Percentiles rank a stretch among this genome's conserved stretches.
phyloP scores from a whole-genome alignment of 164 flowering plant species.

The Protea cynaroides region DNA sequence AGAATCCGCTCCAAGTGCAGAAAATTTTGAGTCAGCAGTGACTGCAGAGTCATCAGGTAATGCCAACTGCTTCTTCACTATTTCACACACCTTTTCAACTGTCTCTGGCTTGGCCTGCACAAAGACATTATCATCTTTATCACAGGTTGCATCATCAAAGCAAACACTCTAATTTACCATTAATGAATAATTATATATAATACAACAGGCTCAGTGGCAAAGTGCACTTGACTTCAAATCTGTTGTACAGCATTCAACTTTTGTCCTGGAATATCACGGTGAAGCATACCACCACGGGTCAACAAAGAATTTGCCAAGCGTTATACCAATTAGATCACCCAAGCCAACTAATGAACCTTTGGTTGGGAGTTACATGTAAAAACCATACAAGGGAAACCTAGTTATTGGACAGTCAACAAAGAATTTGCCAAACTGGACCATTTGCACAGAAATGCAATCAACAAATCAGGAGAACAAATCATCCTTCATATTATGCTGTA shows the following conservation, averaged over 20 bases:
- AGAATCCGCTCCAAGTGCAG: constrained; percentile 52
- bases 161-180: not conserved
- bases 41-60: constrained; percentile 27
- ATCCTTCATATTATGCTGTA: not conserved
- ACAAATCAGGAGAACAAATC: not conserved
- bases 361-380: not conserved
- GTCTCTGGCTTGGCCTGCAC: constrained; percentile 48
- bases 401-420: too few relatives aligned
- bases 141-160: not conserved
- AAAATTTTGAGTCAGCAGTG: constrained; percentile 33
- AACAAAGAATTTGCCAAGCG: not conserved
- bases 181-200: too few relatives aligned
- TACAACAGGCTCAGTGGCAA: too few relatives aligned
- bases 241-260: not conserved
- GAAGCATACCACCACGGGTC: too few relatives aligned
- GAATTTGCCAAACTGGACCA: too few relatives aligned
- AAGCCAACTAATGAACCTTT: not conserved
- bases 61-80: constrained; percentile 45
- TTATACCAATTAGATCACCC: not conserved
- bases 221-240: too few relatives aligned
- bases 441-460: not conserved
- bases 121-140: constrained; percentile 3
- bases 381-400: too few relatives aligned
- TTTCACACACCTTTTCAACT: constrained; percentile 37
- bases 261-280: not conserved